Conservation (phyloP, 768 basidiomycete species). For the Agaricus sinodeliciosus region DNA sequence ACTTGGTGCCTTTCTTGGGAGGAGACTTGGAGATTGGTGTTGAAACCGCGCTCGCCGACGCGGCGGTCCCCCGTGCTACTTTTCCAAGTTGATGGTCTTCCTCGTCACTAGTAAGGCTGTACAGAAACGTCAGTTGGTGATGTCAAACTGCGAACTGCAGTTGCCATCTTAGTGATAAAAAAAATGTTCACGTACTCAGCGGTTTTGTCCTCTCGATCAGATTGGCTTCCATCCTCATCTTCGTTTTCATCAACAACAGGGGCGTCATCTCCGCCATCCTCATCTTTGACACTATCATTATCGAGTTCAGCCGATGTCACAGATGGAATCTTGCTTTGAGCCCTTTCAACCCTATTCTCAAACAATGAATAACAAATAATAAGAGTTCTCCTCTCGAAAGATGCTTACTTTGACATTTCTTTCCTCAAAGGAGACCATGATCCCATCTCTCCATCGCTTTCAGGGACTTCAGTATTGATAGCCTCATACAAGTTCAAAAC, state of each 20-base stretch:
- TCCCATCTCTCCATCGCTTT: slow-evolving; percentile 9
- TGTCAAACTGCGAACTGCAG: not conserved
- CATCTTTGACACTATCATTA: not conserved
- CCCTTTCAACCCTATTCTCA: not conserved
- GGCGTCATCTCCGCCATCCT: not conserved
- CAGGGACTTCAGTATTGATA: slow-evolving; percentile 11
- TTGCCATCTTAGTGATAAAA: not conserved
- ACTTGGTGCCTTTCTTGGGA: slow-evolving; percentile 8
- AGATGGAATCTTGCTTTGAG: not conserved
- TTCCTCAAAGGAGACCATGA: slow-evolving; percentile 4
- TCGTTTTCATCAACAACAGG: not conserved
- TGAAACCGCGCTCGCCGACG: not conserved
- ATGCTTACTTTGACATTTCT: slow-evolving; percentile 1
- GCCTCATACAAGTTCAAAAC: slow-evolving; percentile 12
- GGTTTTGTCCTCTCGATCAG: not conserved
- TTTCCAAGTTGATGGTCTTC: too few relatives aligned
- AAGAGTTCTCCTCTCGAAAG: too few relatives aligned
- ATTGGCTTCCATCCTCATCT: not conserved
- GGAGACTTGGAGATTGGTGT: not conserved
- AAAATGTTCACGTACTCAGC: not conserved
- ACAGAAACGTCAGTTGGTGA: not conserved
- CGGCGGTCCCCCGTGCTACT: too few relatives aligned
- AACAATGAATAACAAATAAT: not conserved
- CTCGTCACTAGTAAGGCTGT: slow-evolving; percentile 4
- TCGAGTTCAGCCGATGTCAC: not conserved